Evolutionary conservation across 768 basidiomycete species (phyloP).

Genomic region (Calocera viscosa): DNA sequence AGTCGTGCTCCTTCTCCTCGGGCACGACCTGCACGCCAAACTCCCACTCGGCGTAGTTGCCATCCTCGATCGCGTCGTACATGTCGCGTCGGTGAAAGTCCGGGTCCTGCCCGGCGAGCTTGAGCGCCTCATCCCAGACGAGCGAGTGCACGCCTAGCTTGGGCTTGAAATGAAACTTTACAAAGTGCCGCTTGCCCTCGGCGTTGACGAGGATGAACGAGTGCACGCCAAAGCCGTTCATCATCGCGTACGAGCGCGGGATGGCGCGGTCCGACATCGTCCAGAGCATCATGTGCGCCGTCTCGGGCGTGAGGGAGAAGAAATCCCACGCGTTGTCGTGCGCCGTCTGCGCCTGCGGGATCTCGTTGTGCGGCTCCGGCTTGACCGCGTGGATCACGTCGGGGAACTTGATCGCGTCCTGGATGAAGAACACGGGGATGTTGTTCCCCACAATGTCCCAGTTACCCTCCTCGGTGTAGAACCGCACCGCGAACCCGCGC

Average conservation of each 20-base stretch:
- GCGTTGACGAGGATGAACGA: constrained; percentile 64
- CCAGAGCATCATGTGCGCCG: constrained; percentile 73
- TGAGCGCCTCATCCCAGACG: constrained; percentile 83
- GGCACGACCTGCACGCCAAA: constrained; percentile 63
- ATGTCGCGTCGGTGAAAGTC: constrained; percentile 85
- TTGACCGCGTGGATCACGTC: constrained; percentile 81
- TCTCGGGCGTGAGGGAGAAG: constrained; percentile 57
- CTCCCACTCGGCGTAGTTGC: constrained; percentile 62
- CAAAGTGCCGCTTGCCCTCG: constrained; percentile 57
- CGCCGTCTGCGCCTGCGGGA: constrained; percentile 27
- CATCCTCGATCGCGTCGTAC: constrained; percentile 65
- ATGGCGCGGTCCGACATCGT: constrained; percentile 74
- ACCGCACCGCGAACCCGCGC: constrained; percentile 71
- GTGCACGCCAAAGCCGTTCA: constrained; percentile 84
- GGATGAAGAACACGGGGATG: constrained; percentile 72
- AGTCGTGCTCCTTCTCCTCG: constrained; percentile 60
- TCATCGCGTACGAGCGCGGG: constrained; percentile 75
- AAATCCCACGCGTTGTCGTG: constrained; percentile 90
- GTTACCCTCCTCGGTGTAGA: constrained; percentile 76
- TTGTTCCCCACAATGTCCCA: constrained; percentile 76
- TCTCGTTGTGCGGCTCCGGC: constrained; percentile 75
- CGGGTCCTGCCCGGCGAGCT: constrained; percentile 72
- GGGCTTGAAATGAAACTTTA: constrained; percentile 78
- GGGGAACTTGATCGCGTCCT: constrained; percentile 75
- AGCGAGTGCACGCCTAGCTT: constrained; percentile 75